Evolutionary conservation across 805 yeast species (phyloP).

Genomic region (Pichia cabralensis): DNA sequence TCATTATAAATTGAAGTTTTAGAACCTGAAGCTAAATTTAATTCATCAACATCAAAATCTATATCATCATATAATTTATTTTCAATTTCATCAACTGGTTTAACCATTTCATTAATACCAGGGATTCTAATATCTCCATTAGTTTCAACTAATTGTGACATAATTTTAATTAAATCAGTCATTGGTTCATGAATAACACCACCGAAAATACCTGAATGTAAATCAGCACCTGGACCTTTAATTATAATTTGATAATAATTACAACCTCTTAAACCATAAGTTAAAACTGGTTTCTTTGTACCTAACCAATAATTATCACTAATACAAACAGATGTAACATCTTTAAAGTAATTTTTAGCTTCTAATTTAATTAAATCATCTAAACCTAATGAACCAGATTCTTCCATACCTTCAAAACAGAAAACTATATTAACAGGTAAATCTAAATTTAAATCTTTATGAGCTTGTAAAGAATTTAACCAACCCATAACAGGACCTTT

Average conservation of each 20-base stretch:
- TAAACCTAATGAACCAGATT: slow-evolving; percentile 88
- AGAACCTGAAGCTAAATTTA: slow-evolving; percentile 84
- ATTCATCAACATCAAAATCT: slow-evolving; percentile 75
- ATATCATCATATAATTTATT: slow-evolving; percentile 70
- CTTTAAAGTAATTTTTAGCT: slow-evolving; percentile 70
- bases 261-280: slow-evolving; percentile 96
- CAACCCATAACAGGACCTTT: slow-evolving; percentile 98
- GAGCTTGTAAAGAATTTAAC: slow-evolving; percentile 90
- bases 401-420: slow-evolving; percentile 99
- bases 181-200: slow-evolving; percentile 96
- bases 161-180: slow-evolving; percentile 77
- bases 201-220: slow-evolving; percentile 96
- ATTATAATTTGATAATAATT: slow-evolving; percentile 79
- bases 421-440: slow-evolving; percentile 88
- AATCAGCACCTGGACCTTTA: slow-evolving; percentile 91
- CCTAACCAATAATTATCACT: slow-evolving; percentile 99
- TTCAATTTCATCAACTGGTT: slow-evolving; percentile 80
- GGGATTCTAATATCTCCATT: slow-evolving; percentile 79
- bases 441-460: slow-evolving; percentile 71
- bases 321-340: slow-evolving; percentile 89
- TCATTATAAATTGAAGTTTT: slow-evolving; percentile 66
- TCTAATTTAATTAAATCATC: slow-evolving; percentile 75
- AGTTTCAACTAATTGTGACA: slow-evolving; percentile 68
- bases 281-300: slow-evolving; percentile 90
- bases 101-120: slow-evolving; percentile 90